Conservation (phyloP, 2,329 filamentous ascomycete genomes). For the Periconia digitata region DNA sequence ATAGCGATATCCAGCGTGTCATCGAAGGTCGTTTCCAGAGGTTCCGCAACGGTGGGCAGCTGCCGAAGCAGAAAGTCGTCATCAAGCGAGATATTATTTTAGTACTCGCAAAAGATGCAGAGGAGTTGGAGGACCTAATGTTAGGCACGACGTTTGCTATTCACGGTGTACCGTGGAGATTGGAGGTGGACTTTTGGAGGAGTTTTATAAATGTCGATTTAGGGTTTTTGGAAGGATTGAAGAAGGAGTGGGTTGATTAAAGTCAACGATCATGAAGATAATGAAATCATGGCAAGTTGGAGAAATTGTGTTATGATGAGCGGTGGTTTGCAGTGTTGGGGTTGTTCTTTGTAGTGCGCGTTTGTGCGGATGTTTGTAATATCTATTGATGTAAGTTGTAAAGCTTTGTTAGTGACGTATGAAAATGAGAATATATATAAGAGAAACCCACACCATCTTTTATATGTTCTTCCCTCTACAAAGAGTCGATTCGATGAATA, state of each 20-base stretch:
- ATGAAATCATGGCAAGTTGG: no score
- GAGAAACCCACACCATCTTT: no score
- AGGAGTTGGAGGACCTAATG: slow-evolving; percentile 44
- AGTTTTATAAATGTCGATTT: slow-evolving; percentile 54
- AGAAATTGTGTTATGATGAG: no score
- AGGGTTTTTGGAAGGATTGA: slow-evolving; percentile 47
- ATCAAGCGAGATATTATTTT: slow-evolving; percentile 49
- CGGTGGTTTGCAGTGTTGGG: no score
- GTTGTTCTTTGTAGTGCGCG: no score
- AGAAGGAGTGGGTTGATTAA: slow-evolving; percentile 44
- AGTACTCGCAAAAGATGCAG: slow-evolving; percentile 49
- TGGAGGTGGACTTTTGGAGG: slow-evolving; percentile 56
- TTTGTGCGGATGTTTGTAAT: no score
- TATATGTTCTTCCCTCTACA: no score
- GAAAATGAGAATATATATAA: no score
- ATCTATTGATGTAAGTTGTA: no score
- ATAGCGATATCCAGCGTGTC: slow-evolving; percentile 52
- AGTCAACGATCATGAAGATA: no score
- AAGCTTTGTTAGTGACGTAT: no score
- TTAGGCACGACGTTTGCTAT: slow-evolving; percentile 49
- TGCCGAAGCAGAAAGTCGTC: slow-evolving; percentile 41
- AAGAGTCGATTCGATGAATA: no score
- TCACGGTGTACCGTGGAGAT: slow-evolving; percentile 52
- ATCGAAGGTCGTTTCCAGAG: slow-evolving; percentile 37
- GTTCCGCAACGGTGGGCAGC: slow-evolving; percentile 30